These are phyloP conservation scores for Calonectria pseudoturangicola DNA, from an alignment of 2,329 filamentous ascomycete species.

Conservation along the genomic window DNA sequence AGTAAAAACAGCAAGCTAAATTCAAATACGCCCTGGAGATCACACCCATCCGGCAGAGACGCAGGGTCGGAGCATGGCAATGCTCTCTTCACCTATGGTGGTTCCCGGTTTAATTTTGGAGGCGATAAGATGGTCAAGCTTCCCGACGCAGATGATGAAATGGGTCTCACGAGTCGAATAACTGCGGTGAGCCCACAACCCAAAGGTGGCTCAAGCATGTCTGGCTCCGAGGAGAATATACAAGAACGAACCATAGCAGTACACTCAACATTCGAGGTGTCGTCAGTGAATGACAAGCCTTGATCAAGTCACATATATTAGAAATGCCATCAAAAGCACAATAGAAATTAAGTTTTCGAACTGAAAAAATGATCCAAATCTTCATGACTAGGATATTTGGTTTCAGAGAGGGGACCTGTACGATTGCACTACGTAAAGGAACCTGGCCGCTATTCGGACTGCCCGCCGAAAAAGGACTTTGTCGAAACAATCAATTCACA, in stretches of 20 bases:
- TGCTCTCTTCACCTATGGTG: conserved; percentile 34
- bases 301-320: background rate
- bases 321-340: too few species aligned
- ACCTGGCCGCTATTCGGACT: too few species aligned
- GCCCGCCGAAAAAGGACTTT: too few species aligned
- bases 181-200: background rate
- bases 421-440: too few species aligned
- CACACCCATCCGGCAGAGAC: background rate
- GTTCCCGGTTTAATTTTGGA: conserved; percentile 25
- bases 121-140: conserved; percentile 27
- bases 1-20: conserved; percentile 8
- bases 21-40: conserved; percentile 18
- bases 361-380: too few species aligned
- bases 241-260: background rate
- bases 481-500: too few species aligned
- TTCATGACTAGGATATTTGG: too few species aligned
- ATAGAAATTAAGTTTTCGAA: too few species aligned
- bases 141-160: conserved; percentile 31
- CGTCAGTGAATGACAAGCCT: background rate
- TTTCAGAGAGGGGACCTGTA: too few species aligned
- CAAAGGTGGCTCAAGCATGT: background rate
- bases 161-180: conserved; percentile 22
- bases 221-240: background rate
- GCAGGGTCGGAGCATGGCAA: background rate
- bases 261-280: conserved; percentile 1